Conservation (phyloP, 352 stramenopile genomes). For the Pythium chondricola region DNA sequence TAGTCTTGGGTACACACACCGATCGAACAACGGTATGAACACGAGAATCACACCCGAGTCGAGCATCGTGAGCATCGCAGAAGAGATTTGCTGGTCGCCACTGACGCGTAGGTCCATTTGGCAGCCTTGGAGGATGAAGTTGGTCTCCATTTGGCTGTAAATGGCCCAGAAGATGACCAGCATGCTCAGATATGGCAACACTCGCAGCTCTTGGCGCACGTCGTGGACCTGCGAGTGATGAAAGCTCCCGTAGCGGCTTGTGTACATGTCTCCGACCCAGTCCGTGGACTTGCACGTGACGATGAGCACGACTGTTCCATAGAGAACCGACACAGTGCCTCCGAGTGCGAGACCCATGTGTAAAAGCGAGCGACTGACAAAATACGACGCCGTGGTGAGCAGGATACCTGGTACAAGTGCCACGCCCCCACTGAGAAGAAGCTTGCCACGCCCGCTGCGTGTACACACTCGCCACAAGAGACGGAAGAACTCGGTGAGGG, state of each 20-base stretch:
- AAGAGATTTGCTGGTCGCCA: constrained; percentile 52
- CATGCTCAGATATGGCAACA: constrained; percentile 72
- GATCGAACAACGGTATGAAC: constrained; percentile 88
- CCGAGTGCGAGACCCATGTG: constrained; percentile 54
- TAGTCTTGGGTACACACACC: constrained; percentile 72
- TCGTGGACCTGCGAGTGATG: constrained; percentile 56
- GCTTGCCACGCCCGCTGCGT: constrained; percentile 35
- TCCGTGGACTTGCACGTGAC: constrained; percentile 47
- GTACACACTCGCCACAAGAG: constrained; percentile 51
- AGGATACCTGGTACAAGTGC: constrained; percentile 67
- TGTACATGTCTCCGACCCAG: constrained; percentile 47
- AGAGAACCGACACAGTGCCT: constrained; percentile 44
- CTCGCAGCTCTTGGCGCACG: constrained; percentile 64
- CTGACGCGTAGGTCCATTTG: constrained; percentile 58
- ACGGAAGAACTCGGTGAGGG: constrained; percentile 52
- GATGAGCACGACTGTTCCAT: constrained; percentile 59
- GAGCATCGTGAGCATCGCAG: constrained; percentile 84
- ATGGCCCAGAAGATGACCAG: constrained; percentile 85
- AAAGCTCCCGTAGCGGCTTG: constrained; percentile 51
- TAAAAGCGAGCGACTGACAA: constrained; percentile 42
- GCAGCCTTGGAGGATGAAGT: constrained; percentile 77
- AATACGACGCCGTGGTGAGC: constrained; percentile 72
- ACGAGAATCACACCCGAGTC: constrained; percentile 88
- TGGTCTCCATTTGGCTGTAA: constrained; percentile 75
- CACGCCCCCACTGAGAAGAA: constrained; percentile 60